Evolutionary conservation across 2,329 filamentous ascomycete species (phyloP), one percentile per base, ranked within the genome.

Genomic region (Beauveria sp.): DNA sequence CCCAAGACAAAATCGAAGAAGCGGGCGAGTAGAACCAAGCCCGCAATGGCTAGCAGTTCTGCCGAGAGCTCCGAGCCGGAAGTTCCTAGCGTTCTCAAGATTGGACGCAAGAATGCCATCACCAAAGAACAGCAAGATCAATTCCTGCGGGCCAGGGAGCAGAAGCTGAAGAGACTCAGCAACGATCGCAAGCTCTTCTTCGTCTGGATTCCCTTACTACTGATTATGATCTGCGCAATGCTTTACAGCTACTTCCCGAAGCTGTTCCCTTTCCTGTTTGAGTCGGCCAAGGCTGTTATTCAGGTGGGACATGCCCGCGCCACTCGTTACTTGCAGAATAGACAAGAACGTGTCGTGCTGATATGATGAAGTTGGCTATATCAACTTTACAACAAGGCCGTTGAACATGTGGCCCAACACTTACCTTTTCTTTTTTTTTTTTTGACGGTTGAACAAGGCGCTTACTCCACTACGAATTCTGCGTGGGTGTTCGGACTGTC

Each of bases 151-250:
- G 84, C 80, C 28, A 83, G 85, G 64, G 82, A 85, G 61, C 79
- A 81, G 69, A 86, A 84, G 70, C 76, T 86, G 67, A 88, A 87
- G 79, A 80, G 79, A 63, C 75, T 87, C 63, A 80, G 83, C 65
- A 83, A 82, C 62, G 86, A 89, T 67, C 80, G 81, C 66, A 87
- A 87, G 69, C 75, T 89, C 51, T 88, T 86, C 75, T 85, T 87
- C 66, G 79, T 89, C 67, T 89, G 86, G 86, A 81, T 82, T 65
- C 79, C 79, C 37, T 74, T 81, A 43, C 76, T 83, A 18, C 62
- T 80, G 24, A 65, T 78, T 62, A 77, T 82, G 69, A 67, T 81
- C 54, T 76, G 75, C 64, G 77, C 78, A 41, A 79, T 80, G 76
- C 70, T 80, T 26, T 81, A 79, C 68, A 80, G 75, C 67, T 77